Base-by-base conservation (phyloP, 192 early-diverging fungal genomes). In the Lobosporangium transversale region DNA sequence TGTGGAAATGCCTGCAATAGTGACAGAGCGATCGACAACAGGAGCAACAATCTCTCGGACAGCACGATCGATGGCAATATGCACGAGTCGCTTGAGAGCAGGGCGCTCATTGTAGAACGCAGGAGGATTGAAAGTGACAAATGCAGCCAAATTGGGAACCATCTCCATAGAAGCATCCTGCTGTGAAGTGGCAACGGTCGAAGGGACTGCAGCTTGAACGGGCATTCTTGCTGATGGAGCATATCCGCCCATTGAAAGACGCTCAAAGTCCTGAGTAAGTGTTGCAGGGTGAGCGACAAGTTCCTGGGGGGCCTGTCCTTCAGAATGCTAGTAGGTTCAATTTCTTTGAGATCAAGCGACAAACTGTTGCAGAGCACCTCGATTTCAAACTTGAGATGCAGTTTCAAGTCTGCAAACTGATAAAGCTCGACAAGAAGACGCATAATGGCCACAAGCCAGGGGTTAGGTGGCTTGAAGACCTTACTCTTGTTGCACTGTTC, bases 371-470 rank as follows among this genome's bases (percentile, higher is more conserved):
- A 98, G 35, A 99, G 84, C 7, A 99, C 95, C 80, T 99, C 97
- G 50, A 99, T 94, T 70, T 98, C 96, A 82, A 99, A 99, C 56
- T 96, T 97, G 36, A 97, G 88, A 56, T 95, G 97, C 37, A 98
- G 85, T 80, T 96, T 98, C 32, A 99, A 80, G 62, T 97, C 94
- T 0, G 94, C 96, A 74, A 87, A 94, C 47, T 93, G 89, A 81
- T 97, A 98, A 11, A 99, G 83, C 79, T 99, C 97, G 3, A 92
- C 91, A 40, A 99, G 80, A 17, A 98, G 85, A 50, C 88, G 88
- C 87, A 99, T 88, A 58, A 96, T 95, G 31, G 93, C 94, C 89
- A 99, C 95, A 43, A 99, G 70, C 97, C 97, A 99, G 17, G 97
- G 97, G 81, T 97, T 98, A 30, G 97, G 96, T 12, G 94, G 93